A percentile compares a stretch with the other conserved stretches of the same genome.
Conservation (phyloP, 257 asterid genomes). For the Buddleja alternifolia region DNA sequence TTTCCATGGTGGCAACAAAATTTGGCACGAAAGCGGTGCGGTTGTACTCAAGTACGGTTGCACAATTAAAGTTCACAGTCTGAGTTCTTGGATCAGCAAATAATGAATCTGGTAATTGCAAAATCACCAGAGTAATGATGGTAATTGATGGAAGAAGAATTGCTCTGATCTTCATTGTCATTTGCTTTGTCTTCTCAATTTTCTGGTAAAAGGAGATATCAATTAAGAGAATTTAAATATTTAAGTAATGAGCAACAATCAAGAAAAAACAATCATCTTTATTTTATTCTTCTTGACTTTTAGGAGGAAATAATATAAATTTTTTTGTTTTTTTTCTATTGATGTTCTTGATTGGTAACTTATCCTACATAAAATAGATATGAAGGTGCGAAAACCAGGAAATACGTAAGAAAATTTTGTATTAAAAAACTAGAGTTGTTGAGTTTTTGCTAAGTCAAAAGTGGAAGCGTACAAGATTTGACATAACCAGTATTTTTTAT, state of each 20-base stretch:
- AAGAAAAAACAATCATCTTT: no score
- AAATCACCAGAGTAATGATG: constrained; percentile 23
- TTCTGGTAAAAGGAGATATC: background rate
- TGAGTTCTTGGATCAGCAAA: constrained; percentile 54
- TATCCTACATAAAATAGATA: background rate
- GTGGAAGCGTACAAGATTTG: background rate
- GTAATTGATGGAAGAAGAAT: background rate
- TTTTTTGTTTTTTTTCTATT: no score
- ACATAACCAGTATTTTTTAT: background rate
- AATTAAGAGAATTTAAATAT: background rate
- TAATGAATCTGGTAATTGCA: constrained; percentile 34
- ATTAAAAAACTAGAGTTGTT: no score
- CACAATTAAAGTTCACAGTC: constrained; percentile 39
- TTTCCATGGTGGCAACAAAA: constrained; percentile 54
- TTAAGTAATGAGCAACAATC: background rate
- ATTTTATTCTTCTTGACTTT: no score
- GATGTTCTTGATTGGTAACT: no score
- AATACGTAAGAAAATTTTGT: background rate
- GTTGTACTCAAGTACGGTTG: constrained; percentile 38
- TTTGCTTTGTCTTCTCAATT: constrained; percentile 9
- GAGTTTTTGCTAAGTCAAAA: constrained; percentile 29
- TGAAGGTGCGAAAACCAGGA: constrained; percentile 26
- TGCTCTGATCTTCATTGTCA: constrained; percentile 30
- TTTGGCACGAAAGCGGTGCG: constrained; percentile 44
- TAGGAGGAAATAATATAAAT: no score